Percentiles rank a stretch among this genome's conserved stretches.
Conservation (phyloP, 257 asterid species). For the Nicotiana attenuata region DNA sequence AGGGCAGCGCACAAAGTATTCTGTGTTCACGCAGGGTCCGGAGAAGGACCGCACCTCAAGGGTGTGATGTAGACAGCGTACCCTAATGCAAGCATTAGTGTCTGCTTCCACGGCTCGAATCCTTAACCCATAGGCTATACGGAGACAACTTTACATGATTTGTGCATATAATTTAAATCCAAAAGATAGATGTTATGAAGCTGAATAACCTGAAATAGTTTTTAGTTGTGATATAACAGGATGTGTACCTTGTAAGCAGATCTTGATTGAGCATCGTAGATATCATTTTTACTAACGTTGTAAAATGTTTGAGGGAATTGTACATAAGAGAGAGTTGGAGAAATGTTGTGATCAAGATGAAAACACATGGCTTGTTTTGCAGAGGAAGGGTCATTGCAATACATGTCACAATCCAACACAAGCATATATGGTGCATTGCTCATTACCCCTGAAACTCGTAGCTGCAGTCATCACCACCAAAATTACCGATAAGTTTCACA, state of each 20-base stretch:
- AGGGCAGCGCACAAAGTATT: too few species aligned
- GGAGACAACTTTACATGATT: too few species aligned
- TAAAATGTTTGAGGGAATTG: constrained; percentile 79
- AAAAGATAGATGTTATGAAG: background rate
- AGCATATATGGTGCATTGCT: constrained; percentile 68
- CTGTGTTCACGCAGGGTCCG: fast-evolving
- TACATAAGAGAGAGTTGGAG: constrained; percentile 39
- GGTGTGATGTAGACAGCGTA: too few species aligned
- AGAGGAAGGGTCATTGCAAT: constrained; percentile 64
- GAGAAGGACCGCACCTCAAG: too few species aligned
- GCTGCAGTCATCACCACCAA: constrained; percentile 22
- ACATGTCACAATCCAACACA: constrained; percentile 63
- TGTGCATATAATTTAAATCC: background rate
- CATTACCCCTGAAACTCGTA: constrained; percentile 68
- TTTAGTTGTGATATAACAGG: background rate
- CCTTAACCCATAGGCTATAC: too few species aligned
- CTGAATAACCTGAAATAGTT: background rate
- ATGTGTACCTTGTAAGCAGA: constrained; percentile 52
- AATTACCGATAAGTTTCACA: background rate
- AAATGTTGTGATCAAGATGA: constrained; percentile 48
- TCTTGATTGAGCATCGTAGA: constrained; percentile 81
- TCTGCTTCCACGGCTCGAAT: too few species aligned
- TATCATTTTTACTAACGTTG: constrained; percentile 68
- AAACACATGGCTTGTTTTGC: constrained; percentile 70
- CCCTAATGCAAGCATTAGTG: too few species aligned